Evolutionary conservation across 2,329 filamentous ascomycete genomes (phyloP).

Genomic region (Dothistroma septosporum): DNA sequence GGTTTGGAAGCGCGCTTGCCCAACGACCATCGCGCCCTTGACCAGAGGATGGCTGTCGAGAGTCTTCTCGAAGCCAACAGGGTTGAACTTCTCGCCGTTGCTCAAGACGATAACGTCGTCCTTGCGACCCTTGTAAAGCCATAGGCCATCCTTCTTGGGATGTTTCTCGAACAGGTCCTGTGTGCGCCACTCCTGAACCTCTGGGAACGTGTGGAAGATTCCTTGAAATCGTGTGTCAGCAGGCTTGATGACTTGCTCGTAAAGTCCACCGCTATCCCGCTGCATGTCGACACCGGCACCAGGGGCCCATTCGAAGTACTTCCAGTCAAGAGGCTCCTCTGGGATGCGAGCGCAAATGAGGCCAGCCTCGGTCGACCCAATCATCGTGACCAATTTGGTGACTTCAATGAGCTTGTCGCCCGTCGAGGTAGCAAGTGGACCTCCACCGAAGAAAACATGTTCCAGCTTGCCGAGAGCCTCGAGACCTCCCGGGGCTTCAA

Average conservation of each 20-base stretch:
- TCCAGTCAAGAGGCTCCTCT: slow-evolving; percentile 19
- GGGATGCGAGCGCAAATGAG: slow-evolving; percentile 19
- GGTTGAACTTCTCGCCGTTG: slow-evolving; percentile 32
- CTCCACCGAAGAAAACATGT: slow-evolving; percentile 20
- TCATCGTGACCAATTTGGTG: slow-evolving; percentile 9
- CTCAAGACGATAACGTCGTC: slow-evolving; percentile 31
- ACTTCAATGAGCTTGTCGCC: slow-evolving; percentile 14
- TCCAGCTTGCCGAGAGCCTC: slow-evolving; percentile 13
- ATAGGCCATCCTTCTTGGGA: slow-evolving; percentile 26
- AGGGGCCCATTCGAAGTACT: slow-evolving; percentile 24
- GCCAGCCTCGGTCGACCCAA: slow-evolving; percentile 21
- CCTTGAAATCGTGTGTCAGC: slow-evolving; percentile 16
- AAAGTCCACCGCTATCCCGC: slow-evolving; percentile 21
- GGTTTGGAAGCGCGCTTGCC: slow-evolving; percentile 32
- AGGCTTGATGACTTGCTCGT: slow-evolving; percentile 36
- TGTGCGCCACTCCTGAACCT: slow-evolving; percentile 33
- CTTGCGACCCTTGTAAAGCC: slow-evolving; percentile 28
- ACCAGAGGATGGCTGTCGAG: slow-evolving; percentile 28
- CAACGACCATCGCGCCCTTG: slow-evolving; percentile 34
- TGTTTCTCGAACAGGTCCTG: slow-evolving; percentile 32
- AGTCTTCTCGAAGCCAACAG: slow-evolving; percentile 20
- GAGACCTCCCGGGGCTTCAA: slow-evolving; percentile 13
- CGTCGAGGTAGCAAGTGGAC: slow-evolving; percentile 15
- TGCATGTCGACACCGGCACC: slow-evolving; percentile 16
- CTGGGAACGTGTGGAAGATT: slow-evolving; percentile 33